A percentile compares a stretch with the other conserved stretches of the same genome.
Evolutionary conservation across 2,329 filamentous ascomycete genomes (phyloP).

Genomic region (Hymenoscyphus occultus): DNA sequence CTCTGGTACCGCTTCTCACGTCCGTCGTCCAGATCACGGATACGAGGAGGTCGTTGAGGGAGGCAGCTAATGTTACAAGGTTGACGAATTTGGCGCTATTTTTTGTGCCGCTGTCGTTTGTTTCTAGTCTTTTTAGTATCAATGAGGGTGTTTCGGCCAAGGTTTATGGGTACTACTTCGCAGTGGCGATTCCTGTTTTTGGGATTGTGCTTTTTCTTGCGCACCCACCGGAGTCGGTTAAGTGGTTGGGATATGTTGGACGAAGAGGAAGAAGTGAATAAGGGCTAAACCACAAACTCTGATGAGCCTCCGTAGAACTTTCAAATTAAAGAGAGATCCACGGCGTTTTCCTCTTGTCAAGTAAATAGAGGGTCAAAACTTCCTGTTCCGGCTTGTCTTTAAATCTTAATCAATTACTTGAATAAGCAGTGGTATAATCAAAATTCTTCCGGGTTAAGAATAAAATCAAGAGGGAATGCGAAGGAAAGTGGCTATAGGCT

Average conservation of each 20-base stretch:
- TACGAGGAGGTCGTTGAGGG: conserved; percentile 12
- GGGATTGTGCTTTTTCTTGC: conserved; percentile 1
- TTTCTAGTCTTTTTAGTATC: conserved; percentile 12
- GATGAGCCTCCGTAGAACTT: too few species aligned
- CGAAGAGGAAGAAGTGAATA: background rate
- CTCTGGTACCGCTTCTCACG: conserved; percentile 16
- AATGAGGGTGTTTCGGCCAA: background rate
- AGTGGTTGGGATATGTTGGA: background rate
- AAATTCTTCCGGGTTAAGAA: too few species aligned
- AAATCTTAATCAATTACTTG: too few species aligned
- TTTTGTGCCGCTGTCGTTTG: conserved; percentile 15
- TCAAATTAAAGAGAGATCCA: too few species aligned
- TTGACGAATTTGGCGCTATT: conserved; percentile 16
- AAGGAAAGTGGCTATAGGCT: too few species aligned
- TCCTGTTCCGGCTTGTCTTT: too few species aligned
- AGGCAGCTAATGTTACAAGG: conserved; percentile 19
- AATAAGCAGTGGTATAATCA: too few species aligned
- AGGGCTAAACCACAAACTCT: background rate
- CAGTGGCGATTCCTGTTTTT: conserved; percentile 8
- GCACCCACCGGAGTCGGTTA: background rate
- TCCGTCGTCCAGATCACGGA: conserved; percentile 20
- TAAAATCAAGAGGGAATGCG: too few species aligned
- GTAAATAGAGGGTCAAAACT: too few species aligned
- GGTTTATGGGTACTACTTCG: background rate
- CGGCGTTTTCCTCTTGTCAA: too few species aligned